Base-by-base conservation (phyloP, 2,329 filamentous ascomycete species). In the Cercospora sesami region DNA sequence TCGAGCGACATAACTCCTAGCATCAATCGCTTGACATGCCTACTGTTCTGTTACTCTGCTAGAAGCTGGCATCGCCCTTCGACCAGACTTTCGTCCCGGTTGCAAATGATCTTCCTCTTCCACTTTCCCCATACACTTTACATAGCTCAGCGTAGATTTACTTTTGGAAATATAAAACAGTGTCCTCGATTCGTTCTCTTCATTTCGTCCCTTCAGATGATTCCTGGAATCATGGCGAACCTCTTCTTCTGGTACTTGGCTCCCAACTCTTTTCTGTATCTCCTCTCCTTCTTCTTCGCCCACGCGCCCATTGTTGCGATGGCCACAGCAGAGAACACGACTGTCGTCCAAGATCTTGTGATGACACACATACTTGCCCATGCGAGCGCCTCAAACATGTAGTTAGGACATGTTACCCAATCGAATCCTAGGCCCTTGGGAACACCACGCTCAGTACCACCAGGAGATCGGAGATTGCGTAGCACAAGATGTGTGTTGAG, bases 201-300 rank as follows among this genome's bases (percentile, higher is more conserved):
- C 6, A n/a, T 26, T 4, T 9, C 3, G 4, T 31, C 59, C 18
- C n/a, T 48, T 71, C 70, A 95, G 78, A 90, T 86, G 61, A 96
- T 82, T 3, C 91, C 91, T 3, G 95, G 93, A 67, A 97, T 80
- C 81, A 97, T 91, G 68, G 87, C 89, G 77, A 86, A 94, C 76
- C 88, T 88, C 92, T 99, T 98, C 85, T 90, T 94, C 89, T 94
- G 94, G 83, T 99, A 99, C 81, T 90, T 91, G 79, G 94, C 91
- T 48, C 91, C 91, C 80, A 98, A 97, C 79, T 97, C 92, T 80
- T 91, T 90, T 75, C 95, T 89, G 79, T 97, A 95, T 66, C 92
- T 89, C 77, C 84, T 87, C 86, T 99, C 95, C 86, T 97, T 98
- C 85, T 93, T 94, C 81, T 87, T 87, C 45, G 90, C 94, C 95